Conservation (phyloP, 805 yeast species). For the Maudiozyma pseudohumilis region DNA sequence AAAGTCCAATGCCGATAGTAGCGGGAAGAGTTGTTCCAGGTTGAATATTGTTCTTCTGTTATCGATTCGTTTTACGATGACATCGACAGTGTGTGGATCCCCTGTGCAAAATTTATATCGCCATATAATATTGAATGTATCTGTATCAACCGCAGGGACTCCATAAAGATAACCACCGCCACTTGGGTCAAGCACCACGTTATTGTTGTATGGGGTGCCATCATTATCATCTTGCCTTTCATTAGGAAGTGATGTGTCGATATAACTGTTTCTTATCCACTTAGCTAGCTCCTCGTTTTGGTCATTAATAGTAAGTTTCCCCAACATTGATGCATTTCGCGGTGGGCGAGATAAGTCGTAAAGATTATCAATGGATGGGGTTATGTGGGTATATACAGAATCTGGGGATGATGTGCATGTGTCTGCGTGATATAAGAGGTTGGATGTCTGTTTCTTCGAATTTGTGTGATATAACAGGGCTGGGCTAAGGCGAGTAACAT, state of each 20-base stretch:
- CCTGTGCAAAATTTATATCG: conserved; percentile 11
- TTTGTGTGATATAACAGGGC: too few relatives aligned
- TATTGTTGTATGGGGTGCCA: neutral
- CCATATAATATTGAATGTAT: conserved; percentile 13
- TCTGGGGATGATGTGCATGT: too few relatives aligned
- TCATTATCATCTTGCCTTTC: neutral
- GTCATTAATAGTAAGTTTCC: too few relatives aligned
- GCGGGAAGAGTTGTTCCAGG: conserved; percentile 10
- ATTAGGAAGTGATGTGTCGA: conserved; percentile 2
- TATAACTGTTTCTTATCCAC: conserved; percentile 8
- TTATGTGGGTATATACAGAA: too few relatives aligned
- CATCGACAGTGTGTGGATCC: conserved; percentile 5
- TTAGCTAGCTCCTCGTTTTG: conserved; percentile 4
- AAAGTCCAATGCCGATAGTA: conserved; percentile 9
- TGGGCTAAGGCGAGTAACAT: too few relatives aligned
- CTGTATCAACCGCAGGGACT: conserved; percentile 6
- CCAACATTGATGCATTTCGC: too few relatives aligned
- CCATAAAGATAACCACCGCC: conserved; percentile 5
- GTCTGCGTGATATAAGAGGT: too few relatives aligned
- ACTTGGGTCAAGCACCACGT: neutral
- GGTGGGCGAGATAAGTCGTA: too few relatives aligned
- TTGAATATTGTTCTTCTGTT: conserved; percentile 10
- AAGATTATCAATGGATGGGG: too few relatives aligned
- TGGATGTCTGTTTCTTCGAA: too few relatives aligned
- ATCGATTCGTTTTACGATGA: conserved; percentile 7